Percentiles rank a stretch among this genome's conserved stretches.
Evolutionary conservation across 495 filamentous ascomycete species (phyloP).

Genomic region (Trypethelium eluteriae): DNA sequence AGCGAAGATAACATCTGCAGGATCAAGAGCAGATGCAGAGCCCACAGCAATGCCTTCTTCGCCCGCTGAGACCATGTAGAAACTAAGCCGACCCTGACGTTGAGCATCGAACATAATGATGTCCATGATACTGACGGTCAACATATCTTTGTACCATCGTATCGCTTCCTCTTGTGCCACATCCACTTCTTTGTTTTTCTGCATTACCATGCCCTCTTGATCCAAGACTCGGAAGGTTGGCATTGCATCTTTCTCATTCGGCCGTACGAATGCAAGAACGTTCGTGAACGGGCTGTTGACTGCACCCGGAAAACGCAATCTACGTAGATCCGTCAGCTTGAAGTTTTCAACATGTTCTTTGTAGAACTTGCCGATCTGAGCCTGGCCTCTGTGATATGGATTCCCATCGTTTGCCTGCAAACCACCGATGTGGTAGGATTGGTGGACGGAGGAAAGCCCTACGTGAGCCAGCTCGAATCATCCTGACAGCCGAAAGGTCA

Average conservation of each 20-base stretch:
- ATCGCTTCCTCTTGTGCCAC: conserved; percentile 61
- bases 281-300: conserved; percentile 86
- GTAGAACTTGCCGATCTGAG: conserved; percentile 47
- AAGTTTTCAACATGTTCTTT: background rate
- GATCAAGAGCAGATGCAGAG: conserved; percentile 69
- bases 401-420: conserved; percentile 41
- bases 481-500: background rate
- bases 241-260: conserved; percentile 58
- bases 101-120: conserved; percentile 88
- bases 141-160: conserved; percentile 60
- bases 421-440: background rate
- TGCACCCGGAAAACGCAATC: conserved; percentile 90
- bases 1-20: conserved; percentile 84
- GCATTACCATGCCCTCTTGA: conserved; percentile 70
- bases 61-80: conserved; percentile 96
- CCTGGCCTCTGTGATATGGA: conserved; percentile 64
- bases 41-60: conserved; percentile 93
- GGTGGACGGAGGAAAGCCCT: background rate
- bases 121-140: conserved; percentile 83
- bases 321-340: conserved; percentile 23
- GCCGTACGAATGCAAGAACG: conserved; percentile 63
- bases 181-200: conserved; percentile 55
- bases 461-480: background rate
- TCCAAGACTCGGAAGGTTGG: conserved; percentile 83
- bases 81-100: conserved; percentile 72